Evolutionary conservation across 768 basidiomycete genomes (phyloP).

Genomic region (Boletus patriciae): DNA sequence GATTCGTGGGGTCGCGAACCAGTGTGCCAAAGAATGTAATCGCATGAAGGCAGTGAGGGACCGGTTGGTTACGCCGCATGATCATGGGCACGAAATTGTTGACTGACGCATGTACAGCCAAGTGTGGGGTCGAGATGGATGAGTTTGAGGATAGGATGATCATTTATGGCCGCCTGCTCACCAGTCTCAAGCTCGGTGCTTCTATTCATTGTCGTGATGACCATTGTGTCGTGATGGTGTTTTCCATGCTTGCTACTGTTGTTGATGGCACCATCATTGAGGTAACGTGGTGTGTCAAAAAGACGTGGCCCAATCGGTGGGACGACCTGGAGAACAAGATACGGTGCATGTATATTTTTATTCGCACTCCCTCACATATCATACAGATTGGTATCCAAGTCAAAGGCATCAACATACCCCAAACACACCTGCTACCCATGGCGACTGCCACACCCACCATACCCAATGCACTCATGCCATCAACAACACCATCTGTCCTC

Average conservation of each 20-base stretch:
- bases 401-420: conserved; percentile 76
- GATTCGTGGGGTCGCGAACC: conserved; percentile 97
- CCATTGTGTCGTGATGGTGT: conserved; percentile 99
- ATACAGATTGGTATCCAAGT: conserved; percentile 83
- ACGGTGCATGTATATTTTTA: conserved; percentile 3
- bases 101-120: conserved; percentile 52
- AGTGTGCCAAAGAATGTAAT: conserved; percentile 98
- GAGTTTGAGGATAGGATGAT: conserved; percentile 90
- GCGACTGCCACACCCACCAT: conserved; percentile 42
- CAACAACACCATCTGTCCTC: conserved; percentile 59
- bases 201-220: conserved; percentile 97
- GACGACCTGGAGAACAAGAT: conserved; percentile 97
- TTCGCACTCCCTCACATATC: neutral
- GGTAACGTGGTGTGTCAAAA: conserved; percentile 97
- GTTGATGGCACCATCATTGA: conserved; percentile 76
- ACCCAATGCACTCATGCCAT: conserved; percentile 18
- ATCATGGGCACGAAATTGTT: neutral
- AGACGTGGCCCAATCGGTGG: conserved; percentile 99
- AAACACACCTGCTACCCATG: conserved; percentile 29
- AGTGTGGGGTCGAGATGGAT: conserved; percentile 90
- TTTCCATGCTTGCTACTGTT: conserved; percentile 81
- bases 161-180: conserved; percentile 65
- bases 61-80: conserved; percentile 65
- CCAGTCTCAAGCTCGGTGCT: conserved; percentile 62
- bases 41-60: conserved; percentile 96